Conservation (phyloP, 495 filamentous ascomycete genomes). For the Penicillium canariense region DNA sequence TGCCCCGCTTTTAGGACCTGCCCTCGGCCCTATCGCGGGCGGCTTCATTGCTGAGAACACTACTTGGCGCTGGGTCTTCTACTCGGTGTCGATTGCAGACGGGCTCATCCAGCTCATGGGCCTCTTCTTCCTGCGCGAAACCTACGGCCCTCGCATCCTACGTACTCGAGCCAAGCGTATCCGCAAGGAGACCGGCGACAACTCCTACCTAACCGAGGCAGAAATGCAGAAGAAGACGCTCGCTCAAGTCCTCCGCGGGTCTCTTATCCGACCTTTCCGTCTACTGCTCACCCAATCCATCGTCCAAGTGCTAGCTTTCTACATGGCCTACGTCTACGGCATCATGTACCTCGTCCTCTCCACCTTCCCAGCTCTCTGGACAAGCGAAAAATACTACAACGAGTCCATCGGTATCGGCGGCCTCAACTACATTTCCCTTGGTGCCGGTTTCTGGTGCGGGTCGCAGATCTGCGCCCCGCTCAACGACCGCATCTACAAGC, state of each 20-base stretch:
- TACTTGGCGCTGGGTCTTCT: slow-evolving; percentile 72
- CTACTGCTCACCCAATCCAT: slow-evolving; percentile 61
- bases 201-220: slow-evolving; percentile 59
- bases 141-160: slow-evolving; percentile 65
- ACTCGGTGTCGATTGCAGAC: slow-evolving; percentile 60
- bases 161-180: slow-evolving; percentile 53
- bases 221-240: slow-evolving; percentile 51
- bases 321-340: slow-evolving; percentile 70
- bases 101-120: slow-evolving; percentile 61
- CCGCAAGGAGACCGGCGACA: slow-evolving; percentile 63
- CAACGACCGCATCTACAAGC: slow-evolving; percentile 63
- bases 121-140: slow-evolving; percentile 67
- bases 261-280: slow-evolving; percentile 55
- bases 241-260: slow-evolving; percentile 36
- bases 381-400: slow-evolving; percentile 50
- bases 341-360: slow-evolving; percentile 70
- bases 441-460: slow-evolving; percentile 65
- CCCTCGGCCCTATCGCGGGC: slow-evolving; percentile 61
- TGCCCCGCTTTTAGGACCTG: slow-evolving; percentile 64
- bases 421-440: slow-evolving; percentile 70
- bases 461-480: slow-evolving; percentile 61
- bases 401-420: slow-evolving; percentile 60
- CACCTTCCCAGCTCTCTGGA: slow-evolving; percentile 66
- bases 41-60: slow-evolving; percentile 67
- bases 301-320: slow-evolving; percentile 57